Conservation (phyloP, 2,329 filamentous ascomycete species). For the Neopestalotiopsis sp. region DNA sequence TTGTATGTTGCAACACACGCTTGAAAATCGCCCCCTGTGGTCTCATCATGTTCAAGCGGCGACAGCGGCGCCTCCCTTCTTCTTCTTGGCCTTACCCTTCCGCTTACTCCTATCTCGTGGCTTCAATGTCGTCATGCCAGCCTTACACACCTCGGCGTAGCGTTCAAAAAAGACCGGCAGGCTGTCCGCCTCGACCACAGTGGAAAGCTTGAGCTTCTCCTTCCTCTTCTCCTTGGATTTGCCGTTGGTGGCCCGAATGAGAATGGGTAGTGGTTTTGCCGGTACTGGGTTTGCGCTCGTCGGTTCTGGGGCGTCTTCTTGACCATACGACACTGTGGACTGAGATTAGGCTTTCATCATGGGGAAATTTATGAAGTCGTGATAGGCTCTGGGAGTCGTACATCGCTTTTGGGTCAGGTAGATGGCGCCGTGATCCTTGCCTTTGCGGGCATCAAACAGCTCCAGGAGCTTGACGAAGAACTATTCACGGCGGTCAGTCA, state of each 20-base stretch:
- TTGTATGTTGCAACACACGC: no score
- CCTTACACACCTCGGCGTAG: constrained; percentile 92
- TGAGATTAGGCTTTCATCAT: background rate
- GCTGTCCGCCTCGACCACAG: constrained; percentile 77
- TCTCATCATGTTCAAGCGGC: constrained; percentile 36
- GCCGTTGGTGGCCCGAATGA: constrained; percentile 86
- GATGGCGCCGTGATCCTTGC: constrained; percentile 75
- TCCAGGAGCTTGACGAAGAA: constrained; percentile 74
- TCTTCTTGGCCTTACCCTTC: constrained; percentile 78
- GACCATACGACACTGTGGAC: constrained; percentile 45
- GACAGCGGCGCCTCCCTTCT: constrained; percentile 62
- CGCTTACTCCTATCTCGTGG: constrained; percentile 90
- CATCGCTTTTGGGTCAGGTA: constrained; percentile 79
- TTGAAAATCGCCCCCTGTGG: background rate
- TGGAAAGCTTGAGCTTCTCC: constrained; percentile 79
- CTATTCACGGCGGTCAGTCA: constrained; percentile 45
- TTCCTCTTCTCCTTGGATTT: constrained; percentile 64
- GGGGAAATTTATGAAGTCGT: background rate
- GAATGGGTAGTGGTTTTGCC: constrained; percentile 69
- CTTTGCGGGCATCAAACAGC: constrained; percentile 71
- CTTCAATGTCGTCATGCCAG: constrained; percentile 87
- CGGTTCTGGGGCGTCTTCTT: constrained; percentile 48
- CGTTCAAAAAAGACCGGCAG: constrained; percentile 81
- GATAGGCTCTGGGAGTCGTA: constrained; percentile 44
- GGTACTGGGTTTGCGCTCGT: constrained; percentile 58